Evolutionary conservation across 148 eudicot species (phyloP), one percentile per base, ranked within the genome.

Genomic region (Dianthus caryophyllus): DNA sequence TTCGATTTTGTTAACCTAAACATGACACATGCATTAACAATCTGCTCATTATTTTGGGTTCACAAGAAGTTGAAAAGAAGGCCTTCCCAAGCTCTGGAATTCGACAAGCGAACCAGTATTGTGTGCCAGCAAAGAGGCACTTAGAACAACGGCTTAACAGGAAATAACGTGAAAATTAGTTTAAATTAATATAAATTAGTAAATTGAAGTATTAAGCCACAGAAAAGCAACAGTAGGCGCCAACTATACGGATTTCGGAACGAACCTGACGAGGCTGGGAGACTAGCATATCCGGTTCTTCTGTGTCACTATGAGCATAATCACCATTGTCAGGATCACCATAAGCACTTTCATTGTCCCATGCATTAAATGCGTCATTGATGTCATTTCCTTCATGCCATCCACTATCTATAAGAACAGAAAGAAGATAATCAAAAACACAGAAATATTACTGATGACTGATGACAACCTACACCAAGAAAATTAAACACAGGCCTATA

Each of bases 251-350:
- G n/a, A 31, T n/a, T n/a, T n/a, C n/a, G n/a, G n/a, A 60, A 80
- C 83, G 14, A 77, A 94, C 98, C 98, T 94, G 97, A 33, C 96
- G 98, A 64, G 97, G 98, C 74, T 90, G 97, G 74, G 92, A 88
- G 71, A 94, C 84, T 59, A 94, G 85, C 60, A 74, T 76, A 74
- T 71, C 80, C 14, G 83, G 96, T 51, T 70, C 78, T 33, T 94
- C 98, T 7, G 69, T 70, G 57, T 94, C 97, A 73, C 96, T 86
- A 51, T 79, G 73, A 76, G 63, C 86, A 82, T 78, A 76, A 75
- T 86, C 96, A 78, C 82, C 87, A 68, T 90, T 82, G 55, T 77
- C 89, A 24, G 71, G 80, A 41, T 83, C 92, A 73, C 66, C 82
- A 74, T 29, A 84, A 51, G 58, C 80, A 79, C 75, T 73, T 24